Evolutionary conservation across 2,329 filamentous ascomycete species (phyloP), one percentile per base, ranked within the genome.

Genomic region (Elsinoe perseae): DNA sequence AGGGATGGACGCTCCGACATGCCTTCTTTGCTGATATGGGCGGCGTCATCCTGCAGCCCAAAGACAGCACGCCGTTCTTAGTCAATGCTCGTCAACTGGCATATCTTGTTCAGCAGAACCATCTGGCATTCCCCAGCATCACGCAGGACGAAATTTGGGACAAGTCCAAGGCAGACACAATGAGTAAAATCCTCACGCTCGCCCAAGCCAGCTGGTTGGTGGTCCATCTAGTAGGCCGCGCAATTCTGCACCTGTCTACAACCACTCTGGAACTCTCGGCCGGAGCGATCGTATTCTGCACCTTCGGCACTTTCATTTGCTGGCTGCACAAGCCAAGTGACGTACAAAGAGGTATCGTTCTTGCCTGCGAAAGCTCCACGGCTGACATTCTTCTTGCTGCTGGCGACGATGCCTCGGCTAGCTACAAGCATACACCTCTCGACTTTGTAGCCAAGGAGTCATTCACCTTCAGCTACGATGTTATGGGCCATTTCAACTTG

Each of bases 1-100:
- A 25, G 12, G 25, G 56, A 38, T 59, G 58, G 58, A 56, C 42
- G 3, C 38, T 53, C 27, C 46, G 58, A 9, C 58, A 59, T 28
- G 56, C 50, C n/a, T 59, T 59, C 28, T 59, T 55, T 27, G 58
- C 58, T 10, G 48, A 53, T n/a, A 40, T 40, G 34, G 48, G 48
- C 14, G 48, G 48, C 9, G 23, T 53, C 18, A 14, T 32, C 20
- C 48, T 53, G 20, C 5, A 53, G 10, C 16, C 48, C 20, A 23
- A 18, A 23, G 30, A 53, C 28, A 36, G 34, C 27, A 12, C 20
- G 5, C 48, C 48, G 4, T 53, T 53, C 18, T 12, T 25, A 7
- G 28, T 53, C 48, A 53, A 34, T 30, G 27, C 48, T 3, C 28
- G 14, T 23, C 48, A 53, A 7, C 12, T 53, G 20, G 23, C 14